Evolutionary conservation across 129 eudicot genomes (phyloP), one percentile per base, ranked within the genome.

Genomic region (Flaveria bidentis): DNA sequence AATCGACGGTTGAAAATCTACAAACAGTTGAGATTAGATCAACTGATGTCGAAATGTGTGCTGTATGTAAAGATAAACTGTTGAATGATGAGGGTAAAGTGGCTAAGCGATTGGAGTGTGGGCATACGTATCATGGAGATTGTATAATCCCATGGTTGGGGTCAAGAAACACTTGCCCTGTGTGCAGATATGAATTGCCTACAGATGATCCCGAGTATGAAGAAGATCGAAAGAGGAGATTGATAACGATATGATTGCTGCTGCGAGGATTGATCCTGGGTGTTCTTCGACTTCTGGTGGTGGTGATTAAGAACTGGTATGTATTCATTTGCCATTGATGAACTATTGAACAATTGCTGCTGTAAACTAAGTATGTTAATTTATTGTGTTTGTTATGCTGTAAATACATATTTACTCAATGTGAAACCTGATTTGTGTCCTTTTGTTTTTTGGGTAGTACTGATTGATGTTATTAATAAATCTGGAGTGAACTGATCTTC

Each of bases 151-250:
- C 88, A 2, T 92, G 97, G 97, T 69, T 92, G 12, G 86, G 73
- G 55, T 78, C 91, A 1, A 82, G 96, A 76, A 89, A 92, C 53
- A 80, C 87, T 9, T 92, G 96, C 64, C 97, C 97, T 6, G 86
- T 92, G 45, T 92, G 97, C 76, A 81, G 97, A 84, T 85, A 77
- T 74, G 97, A 91, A 77, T 66, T 92, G 81, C 88, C 90, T 22
- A 92, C 90, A 0, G 91, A 89, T 82, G 97, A 92, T 86, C 76
- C 82, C 0, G 96, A 92, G 69, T 85, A 91, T 61, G 97, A 91
- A 50, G 90, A 85, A 80, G 90, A 85, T 74, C 81, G 79, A 69
- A 88, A 83, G 88, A 86, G 85, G 80, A 85, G 85, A 46, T 72
- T 13, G 5, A 9, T 26, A 15, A 2, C 51, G 1, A n/a, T 57